phyloP scores from a whole-genome alignment of 345 rosid species.

The Boechera divaricarpa region DNA sequence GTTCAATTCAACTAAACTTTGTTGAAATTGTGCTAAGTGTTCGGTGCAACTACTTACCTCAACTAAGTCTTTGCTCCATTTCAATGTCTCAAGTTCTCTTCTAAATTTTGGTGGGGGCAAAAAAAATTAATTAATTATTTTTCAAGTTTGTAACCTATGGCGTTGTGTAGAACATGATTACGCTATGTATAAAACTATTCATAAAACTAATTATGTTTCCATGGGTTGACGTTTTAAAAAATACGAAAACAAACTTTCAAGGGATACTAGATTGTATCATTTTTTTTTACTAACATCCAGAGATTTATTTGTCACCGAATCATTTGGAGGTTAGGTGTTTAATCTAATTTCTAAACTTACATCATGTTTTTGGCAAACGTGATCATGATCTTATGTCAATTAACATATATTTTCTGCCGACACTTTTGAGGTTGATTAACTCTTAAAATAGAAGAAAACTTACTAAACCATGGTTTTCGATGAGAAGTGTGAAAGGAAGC shows the following conservation, averaged over 20 bases:
- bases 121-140: neutral
- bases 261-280: neutral
- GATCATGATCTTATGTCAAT: conserved; percentile 15
- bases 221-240: neutral
- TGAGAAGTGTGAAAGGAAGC: conserved; percentile 35
- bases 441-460: conserved; percentile 25
- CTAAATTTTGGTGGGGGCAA: neutral
- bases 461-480: neutral
- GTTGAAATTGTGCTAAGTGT: conserved; percentile 38
- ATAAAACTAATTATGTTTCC: neutral
- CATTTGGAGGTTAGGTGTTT: conserved; percentile 22
- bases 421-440: conserved; percentile 28
- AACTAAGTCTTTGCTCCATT: conserved; percentile 31
- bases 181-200: conserved; percentile 1
- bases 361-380: neutral
- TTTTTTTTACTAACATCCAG: neutral
- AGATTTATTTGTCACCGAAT: conserved; percentile 18
- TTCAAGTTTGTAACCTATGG: neutral
- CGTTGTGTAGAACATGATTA: conserved; percentile 15
- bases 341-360: conserved; percentile 1
- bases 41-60: conserved; percentile 46
- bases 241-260: conserved; percentile 1
- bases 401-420: neutral
- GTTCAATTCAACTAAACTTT: conserved; percentile 34
- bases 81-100: conserved; percentile 3